Conservation (phyloP, 805 yeast species). For the Wickerhamomyces chaumierensis region DNA sequence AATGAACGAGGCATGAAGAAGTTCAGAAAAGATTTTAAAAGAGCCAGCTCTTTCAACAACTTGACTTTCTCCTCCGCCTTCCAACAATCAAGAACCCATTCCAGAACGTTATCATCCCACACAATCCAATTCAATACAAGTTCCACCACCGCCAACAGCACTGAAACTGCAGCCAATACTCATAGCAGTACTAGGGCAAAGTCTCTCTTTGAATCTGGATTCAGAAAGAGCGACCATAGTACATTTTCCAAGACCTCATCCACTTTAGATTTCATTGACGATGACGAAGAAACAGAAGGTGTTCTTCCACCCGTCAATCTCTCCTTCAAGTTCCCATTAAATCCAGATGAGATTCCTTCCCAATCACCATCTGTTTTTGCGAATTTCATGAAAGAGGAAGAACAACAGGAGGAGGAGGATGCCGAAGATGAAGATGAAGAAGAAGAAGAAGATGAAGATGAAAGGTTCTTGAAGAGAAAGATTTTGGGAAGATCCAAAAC, state of each 20-base stretch:
- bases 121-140: slow-evolving; percentile 1
- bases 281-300: slow-evolving; percentile 6
- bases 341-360: slow-evolving; percentile 1
- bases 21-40: slow-evolving; percentile 35
- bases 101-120: slow-evolving; percentile 1
- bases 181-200: slow-evolving; percentile 8
- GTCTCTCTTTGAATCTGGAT: slow-evolving; percentile 10
- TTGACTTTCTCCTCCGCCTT: slow-evolving; percentile 14
- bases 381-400: slow-evolving; percentile 1
- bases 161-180: not conserved
- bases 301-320: slow-evolving; percentile 15
- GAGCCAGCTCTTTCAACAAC: slow-evolving; percentile 24
- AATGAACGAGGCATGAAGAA: slow-evolving; percentile 44
- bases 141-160: slow-evolving; percentile 13
- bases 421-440: slow-evolving; percentile 6
- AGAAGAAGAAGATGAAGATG: slow-evolving; percentile 4
- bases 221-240: not conserved
- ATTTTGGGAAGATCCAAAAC: slow-evolving; percentile 8
- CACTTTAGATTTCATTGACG: slow-evolving; percentile 2
- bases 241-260: not conserved
- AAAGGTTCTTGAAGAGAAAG: slow-evolving; percentile 8
- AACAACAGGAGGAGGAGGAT: not conserved
- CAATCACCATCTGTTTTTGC: not conserved
- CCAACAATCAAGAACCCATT: slow-evolving; percentile 4
- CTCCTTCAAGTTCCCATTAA: slow-evolving; percentile 16